Conservation (phyloP, 73 alveolate species). For the Paramecium primaurelia region DNA sequence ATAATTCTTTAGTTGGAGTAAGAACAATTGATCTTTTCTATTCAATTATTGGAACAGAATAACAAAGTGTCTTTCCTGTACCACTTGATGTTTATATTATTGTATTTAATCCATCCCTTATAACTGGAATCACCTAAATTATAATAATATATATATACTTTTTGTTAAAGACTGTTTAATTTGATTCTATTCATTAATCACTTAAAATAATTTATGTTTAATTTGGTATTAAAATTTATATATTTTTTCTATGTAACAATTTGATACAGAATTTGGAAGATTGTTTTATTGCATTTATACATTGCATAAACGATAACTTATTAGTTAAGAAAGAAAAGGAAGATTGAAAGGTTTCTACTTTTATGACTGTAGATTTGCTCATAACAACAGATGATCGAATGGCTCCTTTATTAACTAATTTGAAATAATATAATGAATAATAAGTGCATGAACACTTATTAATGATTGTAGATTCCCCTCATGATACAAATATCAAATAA, state of each 20-base stretch:
- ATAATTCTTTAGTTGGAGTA: background rate
- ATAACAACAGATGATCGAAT: background rate
- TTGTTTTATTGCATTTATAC: background rate
- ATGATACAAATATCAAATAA: background rate
- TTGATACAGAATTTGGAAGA: conserved; percentile 1
- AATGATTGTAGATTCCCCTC: background rate
- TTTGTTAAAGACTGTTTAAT: background rate
- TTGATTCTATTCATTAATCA: background rate
- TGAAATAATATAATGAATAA: background rate
- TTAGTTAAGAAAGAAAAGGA: background rate
- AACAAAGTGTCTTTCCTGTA: background rate
- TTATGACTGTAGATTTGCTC: background rate
- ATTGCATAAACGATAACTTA: background rate
- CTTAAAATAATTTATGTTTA: background rate
- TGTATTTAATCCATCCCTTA: background rate
- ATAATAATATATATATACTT: background rate
- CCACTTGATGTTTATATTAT: background rate
- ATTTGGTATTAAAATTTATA: background rate
- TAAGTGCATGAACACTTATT: background rate
- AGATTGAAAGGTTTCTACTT: background rate
- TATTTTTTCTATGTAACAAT: background rate
- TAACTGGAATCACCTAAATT: background rate
- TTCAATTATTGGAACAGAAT: background rate
- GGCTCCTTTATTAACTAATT: background rate
- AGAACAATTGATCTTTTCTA: background rate